Evolutionary conservation across 139 green algal species (phyloP).

Genomic region (Axilococcus clingmanii): DNA sequence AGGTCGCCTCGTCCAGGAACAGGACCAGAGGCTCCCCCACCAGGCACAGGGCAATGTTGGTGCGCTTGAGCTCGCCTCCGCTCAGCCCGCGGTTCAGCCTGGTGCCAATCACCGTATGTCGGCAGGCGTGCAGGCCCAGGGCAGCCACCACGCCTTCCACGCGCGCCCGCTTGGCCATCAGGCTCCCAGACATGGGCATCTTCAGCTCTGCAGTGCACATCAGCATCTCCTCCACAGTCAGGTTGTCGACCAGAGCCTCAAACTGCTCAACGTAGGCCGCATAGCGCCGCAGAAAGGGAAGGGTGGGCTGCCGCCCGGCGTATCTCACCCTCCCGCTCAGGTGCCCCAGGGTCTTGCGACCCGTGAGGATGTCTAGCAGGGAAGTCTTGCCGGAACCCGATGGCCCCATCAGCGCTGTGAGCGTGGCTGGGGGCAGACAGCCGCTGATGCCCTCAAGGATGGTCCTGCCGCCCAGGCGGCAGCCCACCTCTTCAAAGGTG

Average conservation of each 20-base stretch:
- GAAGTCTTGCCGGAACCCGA: constrained; percentile 3
- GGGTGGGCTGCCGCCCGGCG: neutral
- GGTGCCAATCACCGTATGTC: neutral
- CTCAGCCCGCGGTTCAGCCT: neutral
- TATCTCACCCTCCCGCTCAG: neutral
- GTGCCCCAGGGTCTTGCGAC: neutral
- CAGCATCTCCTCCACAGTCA: neutral
- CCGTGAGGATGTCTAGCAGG: neutral
- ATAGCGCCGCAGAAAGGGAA: neutral
- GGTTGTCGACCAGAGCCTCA: neutral
- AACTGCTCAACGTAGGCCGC: neutral
- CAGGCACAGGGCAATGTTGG: neutral
- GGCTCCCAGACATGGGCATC: neutral
- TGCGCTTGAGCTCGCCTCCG: constrained; percentile 32
- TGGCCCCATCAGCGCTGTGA: neutral
- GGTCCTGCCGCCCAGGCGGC: neutral
- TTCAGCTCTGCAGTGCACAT: neutral
- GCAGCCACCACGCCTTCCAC: neutral
- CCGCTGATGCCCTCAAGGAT: neutral
- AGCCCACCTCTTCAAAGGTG: too few species aligned
- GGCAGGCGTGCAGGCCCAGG: neutral
- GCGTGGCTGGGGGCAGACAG: neutral
- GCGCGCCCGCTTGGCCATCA: neutral
- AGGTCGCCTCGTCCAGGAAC: neutral
- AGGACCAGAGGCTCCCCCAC: neutral